Conservation (phyloP, 345 rosid species). For the Excoecaria cochinchinensis region DNA sequence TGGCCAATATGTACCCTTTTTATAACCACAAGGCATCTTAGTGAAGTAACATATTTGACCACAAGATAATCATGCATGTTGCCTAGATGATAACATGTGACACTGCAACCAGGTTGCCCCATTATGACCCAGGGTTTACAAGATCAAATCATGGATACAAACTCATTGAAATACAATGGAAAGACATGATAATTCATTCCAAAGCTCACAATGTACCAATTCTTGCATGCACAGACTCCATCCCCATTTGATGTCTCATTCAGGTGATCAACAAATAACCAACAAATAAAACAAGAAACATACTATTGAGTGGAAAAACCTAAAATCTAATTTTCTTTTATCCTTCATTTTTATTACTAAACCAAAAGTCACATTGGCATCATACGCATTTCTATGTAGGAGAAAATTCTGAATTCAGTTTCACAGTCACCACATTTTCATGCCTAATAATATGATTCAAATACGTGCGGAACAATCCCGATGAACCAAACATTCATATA, state of each 20-base stretch:
- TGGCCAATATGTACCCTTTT: too few relatives aligned
- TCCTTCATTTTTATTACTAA: neutral
- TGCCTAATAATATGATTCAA: neutral
- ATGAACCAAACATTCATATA: neutral
- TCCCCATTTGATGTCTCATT: neutral
- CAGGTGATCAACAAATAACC: neutral
- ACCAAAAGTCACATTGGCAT: neutral
- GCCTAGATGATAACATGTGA: too few relatives aligned
- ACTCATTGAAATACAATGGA: neutral
- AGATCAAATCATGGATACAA: neutral
- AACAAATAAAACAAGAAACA: neutral
- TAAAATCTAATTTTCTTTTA: neutral
- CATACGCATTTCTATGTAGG: neutral
- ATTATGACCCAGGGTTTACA: neutral
- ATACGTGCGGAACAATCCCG: constrained; percentile 2
- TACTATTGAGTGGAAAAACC: neutral
- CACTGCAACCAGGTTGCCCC: neutral
- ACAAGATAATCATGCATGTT: neutral
- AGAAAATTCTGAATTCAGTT: neutral
- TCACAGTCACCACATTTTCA: neutral
- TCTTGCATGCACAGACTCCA: neutral
- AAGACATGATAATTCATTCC: neutral
- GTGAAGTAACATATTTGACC: neutral
- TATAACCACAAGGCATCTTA: neutral
- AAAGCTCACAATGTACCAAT: neutral